Evolutionary conservation across 345 rosid genomes (phyloP), one percentile per base, ranked within the genome.

Genomic region (Lepidium sativum): DNA sequence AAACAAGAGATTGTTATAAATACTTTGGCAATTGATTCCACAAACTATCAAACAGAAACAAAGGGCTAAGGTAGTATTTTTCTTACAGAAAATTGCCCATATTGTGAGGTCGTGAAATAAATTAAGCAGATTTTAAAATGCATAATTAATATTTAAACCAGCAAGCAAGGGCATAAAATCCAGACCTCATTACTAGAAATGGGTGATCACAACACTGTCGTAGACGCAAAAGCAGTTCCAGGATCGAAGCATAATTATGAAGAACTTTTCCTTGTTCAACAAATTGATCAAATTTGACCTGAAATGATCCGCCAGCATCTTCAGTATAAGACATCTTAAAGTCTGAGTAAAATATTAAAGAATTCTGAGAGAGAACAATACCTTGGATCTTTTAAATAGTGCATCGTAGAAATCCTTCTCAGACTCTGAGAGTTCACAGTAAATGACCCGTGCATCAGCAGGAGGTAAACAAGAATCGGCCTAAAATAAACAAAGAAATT

Each of bases 171-270:
- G 37, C 60, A 21, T 68, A 70, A n/a, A 87, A 88, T 82, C 82
- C 91, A 78, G 71, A 90, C 99, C 99, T 94, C 99, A 83, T 94
- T 60, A 94, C 99, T 74, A 94, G 94, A 74, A 84, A 94, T 54
- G 99, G 99, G 79, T 94, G 99, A 80, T 94, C 99, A 77, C 99
- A 94, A 70, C 99, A 94, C 72, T 94, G 99, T 35, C 99, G 91
- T 70, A 94, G 95, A 69, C 99, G 99, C 74, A 94, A 72, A 78
- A 94, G 95, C 70, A 94, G 78, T 82, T 90, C 99, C 81, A 94
- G 75, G 64, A 94, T 90, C 8, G 96, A 90, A 55, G 99, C 99
- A 84, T 94, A 94, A 72, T 94, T 94, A 76, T 94, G 99, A 82
- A 94, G 97, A 70, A 88, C 95, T 43, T 88, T 86, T 31, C 99